Evolutionary conservation across 1,284 basidiomycete genomes (phyloP).

Genomic region (Fistulina hepatica): DNA sequence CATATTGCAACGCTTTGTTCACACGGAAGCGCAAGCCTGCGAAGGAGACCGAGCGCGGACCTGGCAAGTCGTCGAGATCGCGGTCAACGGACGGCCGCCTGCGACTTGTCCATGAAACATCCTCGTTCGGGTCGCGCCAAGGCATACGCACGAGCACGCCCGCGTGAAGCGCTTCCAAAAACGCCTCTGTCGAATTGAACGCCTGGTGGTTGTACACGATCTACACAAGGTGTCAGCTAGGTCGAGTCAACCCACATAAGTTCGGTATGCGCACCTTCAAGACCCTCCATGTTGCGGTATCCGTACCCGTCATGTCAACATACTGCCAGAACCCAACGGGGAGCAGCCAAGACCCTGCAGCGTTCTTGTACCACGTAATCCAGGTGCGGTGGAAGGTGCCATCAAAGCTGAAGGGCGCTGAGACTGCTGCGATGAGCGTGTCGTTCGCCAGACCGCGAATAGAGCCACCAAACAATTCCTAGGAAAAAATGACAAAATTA

Average conservation of each 20-base stretch:
- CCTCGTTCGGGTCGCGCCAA: constrained; percentile 19
- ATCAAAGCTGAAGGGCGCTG: constrained; percentile 47
- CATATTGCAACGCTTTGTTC: constrained; percentile 39
- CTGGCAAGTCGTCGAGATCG: constrained; percentile 51
- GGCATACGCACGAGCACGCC: constrained; percentile 41
- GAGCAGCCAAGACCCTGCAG: constrained; percentile 41
- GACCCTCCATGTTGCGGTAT: constrained; percentile 38
- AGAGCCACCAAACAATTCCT: constrained; percentile 36
- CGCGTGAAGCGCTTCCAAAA: constrained; percentile 40
- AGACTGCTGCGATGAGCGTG: constrained; percentile 33
- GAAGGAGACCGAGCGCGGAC: constrained; percentile 48
- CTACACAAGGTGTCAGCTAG: constrained; percentile 17
- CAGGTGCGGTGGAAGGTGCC: constrained; percentile 46
- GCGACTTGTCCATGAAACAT: constrained; percentile 37
- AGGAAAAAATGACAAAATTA: background rate
- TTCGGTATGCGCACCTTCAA: constrained; percentile 28
- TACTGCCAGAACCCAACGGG: constrained; percentile 48
- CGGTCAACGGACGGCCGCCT: constrained; percentile 29
- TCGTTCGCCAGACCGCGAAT: constrained; percentile 31
- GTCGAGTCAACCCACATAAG: background rate
- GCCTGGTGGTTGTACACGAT: constrained; percentile 51
- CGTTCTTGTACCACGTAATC: constrained; percentile 38
- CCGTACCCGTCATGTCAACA: constrained; percentile 46
- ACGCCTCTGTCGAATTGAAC: constrained; percentile 35
- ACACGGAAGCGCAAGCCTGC: constrained; percentile 48